Evolutionary conservation across 768 basidiomycete genomes (phyloP).

Genomic region (Tricholoma terreum): DNA sequence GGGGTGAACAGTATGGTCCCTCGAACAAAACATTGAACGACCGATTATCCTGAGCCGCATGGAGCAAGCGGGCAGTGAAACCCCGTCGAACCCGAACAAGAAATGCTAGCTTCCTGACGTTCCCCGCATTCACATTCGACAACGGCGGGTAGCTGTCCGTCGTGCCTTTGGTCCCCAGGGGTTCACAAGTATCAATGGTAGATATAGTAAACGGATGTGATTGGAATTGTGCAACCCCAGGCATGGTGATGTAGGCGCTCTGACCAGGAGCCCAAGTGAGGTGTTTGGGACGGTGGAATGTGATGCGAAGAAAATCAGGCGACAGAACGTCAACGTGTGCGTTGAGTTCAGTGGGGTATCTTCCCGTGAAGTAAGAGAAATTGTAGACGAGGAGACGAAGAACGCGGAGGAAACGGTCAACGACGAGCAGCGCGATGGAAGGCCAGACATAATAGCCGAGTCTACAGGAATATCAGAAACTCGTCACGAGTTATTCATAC

Average conservation of each 20-base stretch:
- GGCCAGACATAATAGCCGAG: slow-evolving; percentile 43
- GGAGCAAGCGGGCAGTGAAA: slow-evolving; percentile 50
- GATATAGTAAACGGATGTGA: slow-evolving; percentile 64
- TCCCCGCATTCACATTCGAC: background rate
- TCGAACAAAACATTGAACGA: slow-evolving; percentile 51
- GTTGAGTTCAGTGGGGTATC: slow-evolving; percentile 25
- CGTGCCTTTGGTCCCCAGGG: background rate
- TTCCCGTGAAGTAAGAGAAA: slow-evolving; percentile 34
- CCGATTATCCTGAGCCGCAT: slow-evolving; percentile 22
- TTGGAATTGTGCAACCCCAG: slow-evolving; percentile 42
- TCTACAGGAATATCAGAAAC: slow-evolving; percentile 16
- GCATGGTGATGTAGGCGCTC: slow-evolving; percentile 49
- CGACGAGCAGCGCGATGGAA: slow-evolving; percentile 49
- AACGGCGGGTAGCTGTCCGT: background rate
- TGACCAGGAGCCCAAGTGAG: slow-evolving; percentile 54
- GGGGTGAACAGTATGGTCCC: slow-evolving; percentile 53
- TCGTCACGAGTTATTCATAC: background rate
- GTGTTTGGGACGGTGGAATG: slow-evolving; percentile 35
- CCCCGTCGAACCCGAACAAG: slow-evolving; percentile 57
- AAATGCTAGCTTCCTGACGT: slow-evolving; percentile 48
- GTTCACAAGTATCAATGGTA: slow-evolving; percentile 28
- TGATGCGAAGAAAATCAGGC: slow-evolving; percentile 45
- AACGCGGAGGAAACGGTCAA: slow-evolving; percentile 52
- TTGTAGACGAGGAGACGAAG: slow-evolving; percentile 44
- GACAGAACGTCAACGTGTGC: slow-evolving; percentile 43